Base-by-base conservation (phyloP, 2,329 filamentous ascomycete species). In the Ophiostoma piceae region DNA sequence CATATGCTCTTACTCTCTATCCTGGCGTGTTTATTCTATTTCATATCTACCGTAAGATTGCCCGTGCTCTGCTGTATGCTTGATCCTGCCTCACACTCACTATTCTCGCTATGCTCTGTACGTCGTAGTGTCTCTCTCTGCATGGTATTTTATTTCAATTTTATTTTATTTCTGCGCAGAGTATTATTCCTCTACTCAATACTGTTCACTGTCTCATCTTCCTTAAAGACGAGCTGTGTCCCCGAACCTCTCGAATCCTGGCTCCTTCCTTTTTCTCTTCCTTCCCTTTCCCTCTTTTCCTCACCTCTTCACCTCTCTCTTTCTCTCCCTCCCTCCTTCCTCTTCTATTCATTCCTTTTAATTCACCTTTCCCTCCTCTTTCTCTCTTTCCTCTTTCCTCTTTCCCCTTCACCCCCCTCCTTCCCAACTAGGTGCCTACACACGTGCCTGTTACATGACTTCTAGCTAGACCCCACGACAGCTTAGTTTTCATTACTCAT, bases 151-250 rank as follows among this genome's bases (percentile, higher is more conserved):
- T 66, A 19, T 19, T 19, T 35, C 19, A 39, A 57, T 57, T 57
- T 26, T 57, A 12, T 14, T n/a, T 22, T 57, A 26, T 22, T 57
- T 57, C 7, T 26, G 22, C 35, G 35, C 35, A 35, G 35, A 35
- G 35, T 57, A 29, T 57, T 57, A 22, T 66, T 68, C 47, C 66
- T 70, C 64, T 9, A 14, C 26, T 29, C 26, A 29, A 2, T 29
- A 29, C 12, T 8, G 8, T 26, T 66, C 64, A 22, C 35, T 43
- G n/a, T 62, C 26, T 67, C 62, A 39, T 66, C 19, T 41, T 68
- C 43, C 29, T 68, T 68, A 70, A 68, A 68, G 57, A 32, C 41
- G 11, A 47, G 60, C 66, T 39, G 29, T 68, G 65, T 70, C 66
- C 69, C 69, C 57, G 32, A 67, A 29, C 26, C 22, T 41, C 54